Base-by-base conservation (phyloP, 768 basidiomycete genomes). In the Kwoniella dendrophila region DNA sequence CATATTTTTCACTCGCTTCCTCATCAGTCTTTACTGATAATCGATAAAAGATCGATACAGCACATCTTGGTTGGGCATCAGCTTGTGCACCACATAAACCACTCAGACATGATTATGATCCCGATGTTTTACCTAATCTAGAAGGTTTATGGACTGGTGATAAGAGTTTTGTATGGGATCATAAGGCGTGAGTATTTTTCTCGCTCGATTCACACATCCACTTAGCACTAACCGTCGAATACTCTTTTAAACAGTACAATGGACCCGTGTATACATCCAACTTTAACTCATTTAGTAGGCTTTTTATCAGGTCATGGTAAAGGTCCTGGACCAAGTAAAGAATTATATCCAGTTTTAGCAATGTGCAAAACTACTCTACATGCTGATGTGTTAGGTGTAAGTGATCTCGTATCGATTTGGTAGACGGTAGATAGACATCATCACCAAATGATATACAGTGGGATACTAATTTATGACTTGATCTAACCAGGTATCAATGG, bases 81-180 rank as follows among this genome's bases (percentile, higher is more conserved):
- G 76, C 74, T 27, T 77, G 76, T 53, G 72, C 76, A 33, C 70
- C 72, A 14, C 72, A 75, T 57, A 74, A 73, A 38, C 76, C 76
- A 11, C 66, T 77, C 3, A 62, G 73, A 32, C 56, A 71, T 27
- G 52, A 64, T 11, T 73, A 71, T 56, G 70, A 73, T 38, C 52
- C 56, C 5, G 56, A 64, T 11, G 41, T 59, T 18, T 47, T 67
- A 3, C 76, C 76, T 1, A 62, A 53, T 34, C 44, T 73, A 26
- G 65, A 70, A 6, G 57, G 64, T 14, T 30, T 75, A 24, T 73
- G 69, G 63, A 47, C 53, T 14, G 30, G 49, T 27, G 61, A 68
- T 34, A 77, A 77, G 56, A 70, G 67, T 24, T 75, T 78, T 38
- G 75, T 78, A 33, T 75, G 76, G 72, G 70, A 77, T 40, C 77